Evolutionary conservation across 495 filamentous ascomycete species (phyloP).

Genomic region (Trichoderma gamsii): DNA sequence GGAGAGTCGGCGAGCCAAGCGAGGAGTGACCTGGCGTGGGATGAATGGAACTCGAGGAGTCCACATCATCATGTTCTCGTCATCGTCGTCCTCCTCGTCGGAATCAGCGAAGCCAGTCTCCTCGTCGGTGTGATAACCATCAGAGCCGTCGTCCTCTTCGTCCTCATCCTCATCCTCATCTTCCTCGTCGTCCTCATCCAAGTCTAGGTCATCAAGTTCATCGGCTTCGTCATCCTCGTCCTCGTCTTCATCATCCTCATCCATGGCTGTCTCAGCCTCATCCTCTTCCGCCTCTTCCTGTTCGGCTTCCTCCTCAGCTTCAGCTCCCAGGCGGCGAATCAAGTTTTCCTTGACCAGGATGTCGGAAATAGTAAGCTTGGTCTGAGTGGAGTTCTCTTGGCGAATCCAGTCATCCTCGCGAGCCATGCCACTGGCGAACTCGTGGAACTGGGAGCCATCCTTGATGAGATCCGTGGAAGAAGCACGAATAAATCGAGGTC

Average conservation of each 20-base stretch:
- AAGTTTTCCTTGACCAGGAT: conserved; percentile 84
- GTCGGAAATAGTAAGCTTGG: conserved; percentile 75
- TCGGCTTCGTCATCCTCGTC: conserved; percentile 43
- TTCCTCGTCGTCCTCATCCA: conserved; percentile 39
- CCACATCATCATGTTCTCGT: conserved; percentile 70
- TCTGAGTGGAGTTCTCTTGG: conserved; percentile 46
- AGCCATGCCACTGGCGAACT: conserved; percentile 77
- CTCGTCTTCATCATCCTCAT: conserved; percentile 38
- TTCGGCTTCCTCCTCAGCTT: conserved; percentile 80
- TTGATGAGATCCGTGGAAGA: conserved; percentile 52
- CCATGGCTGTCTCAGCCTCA: conserved; percentile 51
- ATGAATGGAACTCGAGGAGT: conserved; percentile 47
- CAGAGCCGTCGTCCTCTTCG: conserved; percentile 50
- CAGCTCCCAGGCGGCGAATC: conserved; percentile 80
- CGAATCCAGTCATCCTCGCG: conserved; percentile 84
- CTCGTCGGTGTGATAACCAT: conserved; percentile 90
- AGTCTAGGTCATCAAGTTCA: conserved; percentile 42
- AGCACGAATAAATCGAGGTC: conserved; percentile 42
- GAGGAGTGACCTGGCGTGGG: conserved; percentile 21
- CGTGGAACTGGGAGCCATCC: conserved; percentile 76
- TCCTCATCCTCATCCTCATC: conserved; percentile 40
- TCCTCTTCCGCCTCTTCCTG: conserved; percentile 64
- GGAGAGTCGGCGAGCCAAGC: conserved; percentile 37
- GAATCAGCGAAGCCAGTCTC: conserved; percentile 89
- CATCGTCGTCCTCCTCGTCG: conserved; percentile 56